phyloP scores from a whole-genome alignment of 2,329 filamentous ascomycete genomes.

The Nothopassalora personata region DNA sequence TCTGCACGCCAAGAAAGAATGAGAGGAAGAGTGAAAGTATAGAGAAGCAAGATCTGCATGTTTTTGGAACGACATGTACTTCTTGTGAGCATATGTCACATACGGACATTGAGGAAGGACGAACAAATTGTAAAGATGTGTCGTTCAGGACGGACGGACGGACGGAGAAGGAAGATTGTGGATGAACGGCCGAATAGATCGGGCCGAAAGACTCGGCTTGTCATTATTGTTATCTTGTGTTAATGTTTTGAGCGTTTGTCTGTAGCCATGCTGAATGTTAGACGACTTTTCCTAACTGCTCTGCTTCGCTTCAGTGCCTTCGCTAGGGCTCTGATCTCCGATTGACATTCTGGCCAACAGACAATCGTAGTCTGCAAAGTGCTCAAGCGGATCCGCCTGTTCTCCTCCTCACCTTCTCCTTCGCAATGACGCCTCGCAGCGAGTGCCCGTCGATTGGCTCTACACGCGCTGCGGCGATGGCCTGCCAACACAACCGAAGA shows the following conservation, averaged over 20 bases:
- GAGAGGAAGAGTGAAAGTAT: slow-evolving; percentile 3
- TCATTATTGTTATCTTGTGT: slow-evolving; percentile 2
- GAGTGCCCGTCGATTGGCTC: too few species aligned
- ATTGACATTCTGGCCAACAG: too few species aligned
- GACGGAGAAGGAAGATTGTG: neutral
- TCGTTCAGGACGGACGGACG: neutral
- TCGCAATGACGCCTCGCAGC: neutral
- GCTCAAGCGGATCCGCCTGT: neutral
- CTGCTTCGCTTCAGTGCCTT: neutral
- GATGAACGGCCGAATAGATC: neutral
- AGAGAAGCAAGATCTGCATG: slow-evolving; percentile 1
- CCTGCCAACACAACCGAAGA: too few species aligned
- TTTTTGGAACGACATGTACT: slow-evolving; percentile 8
- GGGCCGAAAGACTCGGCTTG: neutral
- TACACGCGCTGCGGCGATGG: too few species aligned
- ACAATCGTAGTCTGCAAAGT: too few species aligned
- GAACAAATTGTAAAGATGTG: slow-evolving; percentile 5
- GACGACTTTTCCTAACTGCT: neutral
- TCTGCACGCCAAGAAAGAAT: neutral
- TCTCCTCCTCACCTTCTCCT: neutral
- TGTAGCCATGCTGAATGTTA: slow-evolving; percentile 2
- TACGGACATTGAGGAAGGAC: neutral
- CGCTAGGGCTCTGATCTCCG: too few species aligned
- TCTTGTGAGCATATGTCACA: neutral
- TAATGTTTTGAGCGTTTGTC: slow-evolving; percentile 1